These are phyloP conservation scores for Bruguiera gymnorhiza DNA, from an alignment of 345 rosid genomes.

Conservation along the genomic window DNA sequence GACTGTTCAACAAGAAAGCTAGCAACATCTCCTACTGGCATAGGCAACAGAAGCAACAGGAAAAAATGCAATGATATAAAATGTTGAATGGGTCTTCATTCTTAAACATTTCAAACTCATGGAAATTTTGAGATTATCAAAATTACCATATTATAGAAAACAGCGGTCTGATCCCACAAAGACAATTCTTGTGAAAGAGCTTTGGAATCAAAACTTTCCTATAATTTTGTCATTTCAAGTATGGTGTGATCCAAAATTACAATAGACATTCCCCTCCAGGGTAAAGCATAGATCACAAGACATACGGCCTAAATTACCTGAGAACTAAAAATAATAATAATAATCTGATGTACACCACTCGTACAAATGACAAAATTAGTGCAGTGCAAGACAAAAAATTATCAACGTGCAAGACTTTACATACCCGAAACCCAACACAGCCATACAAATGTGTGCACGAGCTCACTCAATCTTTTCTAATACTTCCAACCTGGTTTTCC, in stretches of 20 bases:
- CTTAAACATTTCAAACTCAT: too few relatives aligned
- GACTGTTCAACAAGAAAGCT: too few relatives aligned
- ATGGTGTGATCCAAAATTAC: slow-evolving; percentile 34
- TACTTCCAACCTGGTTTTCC: slow-evolving; percentile 78
- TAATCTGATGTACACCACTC: slow-evolving; percentile 20
- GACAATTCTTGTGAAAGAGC: too few relatives aligned
- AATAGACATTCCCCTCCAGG: slow-evolving; percentile 16
- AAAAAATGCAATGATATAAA: too few relatives aligned
- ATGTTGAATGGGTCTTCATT: too few relatives aligned
- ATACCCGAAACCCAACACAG: slow-evolving; percentile 23
- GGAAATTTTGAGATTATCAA: too few relatives aligned
- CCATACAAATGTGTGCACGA: slow-evolving; percentile 10
- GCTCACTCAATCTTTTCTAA: slow-evolving; percentile 78
- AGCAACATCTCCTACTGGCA: too few relatives aligned
- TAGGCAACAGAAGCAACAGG: too few relatives aligned
- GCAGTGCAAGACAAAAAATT: not conserved
- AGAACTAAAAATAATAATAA: slow-evolving; percentile 1
- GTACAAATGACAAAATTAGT: not conserved
- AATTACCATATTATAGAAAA: too few relatives aligned
- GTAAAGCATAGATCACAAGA: slow-evolving; percentile 20
- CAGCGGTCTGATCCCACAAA: too few relatives aligned
- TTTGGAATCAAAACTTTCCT: not conserved
- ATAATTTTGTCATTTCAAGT: slow-evolving; percentile 15
- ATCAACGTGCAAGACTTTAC: not conserved
- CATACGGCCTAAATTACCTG: slow-evolving; percentile 27